Percentiles rank a stretch among this genome's conserved stretches.
Evolutionary conservation across 2,329 filamentous ascomycete genomes (phyloP).

Genomic region (Colletotrichum cereale): DNA sequence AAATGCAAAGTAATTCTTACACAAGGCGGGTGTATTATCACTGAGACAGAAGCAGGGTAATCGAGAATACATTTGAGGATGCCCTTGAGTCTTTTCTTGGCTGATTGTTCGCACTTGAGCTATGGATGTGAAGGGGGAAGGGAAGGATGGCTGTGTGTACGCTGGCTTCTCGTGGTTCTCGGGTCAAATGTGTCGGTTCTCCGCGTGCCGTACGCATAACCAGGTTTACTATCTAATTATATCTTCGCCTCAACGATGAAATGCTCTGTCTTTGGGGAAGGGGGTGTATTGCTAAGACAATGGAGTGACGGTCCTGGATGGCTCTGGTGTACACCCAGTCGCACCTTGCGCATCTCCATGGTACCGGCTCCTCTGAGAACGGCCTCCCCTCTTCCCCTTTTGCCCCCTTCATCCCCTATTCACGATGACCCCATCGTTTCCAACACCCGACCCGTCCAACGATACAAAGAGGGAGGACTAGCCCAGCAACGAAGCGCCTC

Average conservation of each 20-base stretch:
- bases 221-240: too few relatives aligned
- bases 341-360: neutral
- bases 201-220: too few relatives aligned
- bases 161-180: too few relatives aligned
- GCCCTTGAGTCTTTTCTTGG: neutral
- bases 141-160: too few relatives aligned
- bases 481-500: neutral
- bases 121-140: too few relatives aligned
- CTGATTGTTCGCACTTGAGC: too few relatives aligned
- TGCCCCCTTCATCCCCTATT: neutral
- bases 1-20: neutral
- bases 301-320: neutral
- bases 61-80: neutral
- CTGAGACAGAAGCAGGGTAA: neutral
- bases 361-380: neutral
- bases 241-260: constrained; percentile 10
- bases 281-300: too few relatives aligned
- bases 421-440: neutral
- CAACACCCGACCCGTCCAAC: neutral
- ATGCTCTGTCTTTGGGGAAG: too few relatives aligned
- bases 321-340: neutral
- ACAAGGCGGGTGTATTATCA: neutral
- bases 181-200: too few relatives aligned
- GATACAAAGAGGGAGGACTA: neutral
- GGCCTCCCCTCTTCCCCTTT: too few relatives aligned